A percentile compares a stretch with the other conserved stretches of the same genome.
Conservation (phyloP, 352 stramenopile genomes). For the Globisporangium echinulatum region DNA sequence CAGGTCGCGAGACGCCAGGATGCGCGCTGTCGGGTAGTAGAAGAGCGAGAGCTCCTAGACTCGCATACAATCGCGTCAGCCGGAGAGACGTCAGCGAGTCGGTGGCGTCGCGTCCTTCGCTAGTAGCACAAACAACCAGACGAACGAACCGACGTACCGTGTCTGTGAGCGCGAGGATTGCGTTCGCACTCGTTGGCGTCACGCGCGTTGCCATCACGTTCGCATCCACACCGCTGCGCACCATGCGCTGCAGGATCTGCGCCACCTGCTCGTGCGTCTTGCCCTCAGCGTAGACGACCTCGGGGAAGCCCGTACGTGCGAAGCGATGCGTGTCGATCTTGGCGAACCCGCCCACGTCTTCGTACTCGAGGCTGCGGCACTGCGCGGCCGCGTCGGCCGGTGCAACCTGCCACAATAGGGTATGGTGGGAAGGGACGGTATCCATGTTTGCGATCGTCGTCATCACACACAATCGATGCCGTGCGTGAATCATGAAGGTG, state of each 20-base stretch:
- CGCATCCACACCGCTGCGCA: conserved; percentile 30
- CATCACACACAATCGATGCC: not conserved
- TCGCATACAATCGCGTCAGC: no score
- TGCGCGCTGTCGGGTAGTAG: conserved; percentile 67
- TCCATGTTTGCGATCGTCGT: not conserved
- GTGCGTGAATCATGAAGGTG: not conserved
- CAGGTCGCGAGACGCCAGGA: conserved; percentile 50
- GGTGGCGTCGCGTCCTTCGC: not conserved
- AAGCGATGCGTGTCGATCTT: conserved; percentile 89
- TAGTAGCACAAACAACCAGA: no score
- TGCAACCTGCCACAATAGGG: conserved; percentile 14
- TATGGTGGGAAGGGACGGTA: no score
- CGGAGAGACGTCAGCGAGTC: not conserved
- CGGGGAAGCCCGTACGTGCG: conserved; percentile 90
- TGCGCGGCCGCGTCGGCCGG: conserved; percentile 19
- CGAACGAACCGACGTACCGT: conserved; percentile 19
- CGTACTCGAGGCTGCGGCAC: conserved; percentile 37
- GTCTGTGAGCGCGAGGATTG: conserved; percentile 29
- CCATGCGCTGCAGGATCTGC: conserved; percentile 88
- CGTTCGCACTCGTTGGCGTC: conserved; percentile 28
- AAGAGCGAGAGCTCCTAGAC: conserved; percentile 30
- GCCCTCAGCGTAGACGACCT: conserved; percentile 93
- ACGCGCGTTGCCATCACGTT: conserved; percentile 85
- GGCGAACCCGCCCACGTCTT: conserved; percentile 44
- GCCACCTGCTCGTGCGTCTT: conserved; percentile 90